Base-by-base conservation (phyloP, 306 rosid species). In the Sophora flavescens region DNA sequence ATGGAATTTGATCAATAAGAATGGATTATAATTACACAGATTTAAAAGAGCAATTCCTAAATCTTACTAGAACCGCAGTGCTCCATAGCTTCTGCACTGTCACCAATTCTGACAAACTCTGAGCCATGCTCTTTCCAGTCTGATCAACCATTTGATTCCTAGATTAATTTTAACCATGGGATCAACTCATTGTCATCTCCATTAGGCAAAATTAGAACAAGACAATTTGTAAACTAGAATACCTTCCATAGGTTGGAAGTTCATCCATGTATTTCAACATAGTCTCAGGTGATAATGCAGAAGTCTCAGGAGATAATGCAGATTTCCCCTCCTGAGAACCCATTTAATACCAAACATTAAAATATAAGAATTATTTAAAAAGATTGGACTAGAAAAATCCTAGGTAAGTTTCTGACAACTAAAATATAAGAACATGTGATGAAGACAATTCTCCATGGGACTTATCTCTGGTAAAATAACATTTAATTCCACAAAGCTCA, bases 71-170 rank as follows among this genome's bases (percentile, higher is more conserved):
- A 58, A 92, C 88, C 10, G 81, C 87, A 62, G 84, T 71, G 70
- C 93, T 85, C 98, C 98, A 95, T 45, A 81, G 70, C 85, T 88
- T 92, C 67, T 81, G 89, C 63, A 56, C 56, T 79, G 80, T 77
- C 72, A 63, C 74, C 83, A 92, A 79, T 70, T 89, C 91, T 78
- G 81, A 85, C 81, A 92, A 81, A 72, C 84, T 78, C 76, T 76
- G 85, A 70, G 89, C 89, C 70, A 86, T 56, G 66, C 85, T 72
- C 67, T 70, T 82, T 30, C 82, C 84, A 51, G 64, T 79, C 70
- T 75, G 84, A 85, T 82, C 89, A 57, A 56, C 86, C 76, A 81
- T 80, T 84, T 80, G 87, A 78, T 86, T 81, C 93, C 98, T 93
- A 69, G 64, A 72, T 63, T 70, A 42, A 82, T 78, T 64, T 78